Evolutionary conservation across 495 filamentous ascomycete species (phyloP).

Genomic region (Parachaetomium inaequale): DNA sequence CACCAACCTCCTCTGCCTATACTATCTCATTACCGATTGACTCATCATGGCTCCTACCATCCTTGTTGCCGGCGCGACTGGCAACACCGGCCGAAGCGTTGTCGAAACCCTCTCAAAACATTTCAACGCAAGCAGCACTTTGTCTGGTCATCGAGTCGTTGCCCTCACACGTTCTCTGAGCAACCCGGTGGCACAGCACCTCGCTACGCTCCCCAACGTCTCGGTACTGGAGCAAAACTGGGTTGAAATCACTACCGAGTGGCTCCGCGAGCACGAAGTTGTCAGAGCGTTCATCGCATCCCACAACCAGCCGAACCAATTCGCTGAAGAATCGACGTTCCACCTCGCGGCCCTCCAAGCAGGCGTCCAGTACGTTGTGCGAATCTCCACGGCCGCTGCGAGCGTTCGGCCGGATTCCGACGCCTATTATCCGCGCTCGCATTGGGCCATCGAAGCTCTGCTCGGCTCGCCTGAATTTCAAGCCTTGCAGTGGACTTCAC

Average conservation of each 20-base stretch:
- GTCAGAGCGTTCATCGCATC: slow-evolving; percentile 44
- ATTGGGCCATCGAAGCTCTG: slow-evolving; percentile 48
- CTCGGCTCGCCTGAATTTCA: slow-evolving; percentile 39
- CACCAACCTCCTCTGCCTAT: too few relatives aligned
- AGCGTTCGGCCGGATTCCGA: slow-evolving; percentile 40
- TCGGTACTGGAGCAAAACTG: slow-evolving; percentile 44
- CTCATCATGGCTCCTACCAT: slow-evolving; percentile 13
- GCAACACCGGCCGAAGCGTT: slow-evolving; percentile 37
- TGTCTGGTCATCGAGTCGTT: slow-evolving; percentile 36
- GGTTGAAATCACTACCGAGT: slow-evolving; percentile 41
- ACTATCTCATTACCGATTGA: too few relatives aligned
- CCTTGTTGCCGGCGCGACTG: slow-evolving; percentile 26
- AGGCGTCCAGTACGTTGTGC: slow-evolving; percentile 47
- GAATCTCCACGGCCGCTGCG: slow-evolving; percentile 45
- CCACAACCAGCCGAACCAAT: slow-evolving; percentile 39
- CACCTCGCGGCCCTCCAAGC: slow-evolving; percentile 38
- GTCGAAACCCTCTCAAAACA: slow-evolving; percentile 36
- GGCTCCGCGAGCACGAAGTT: slow-evolving; percentile 43
- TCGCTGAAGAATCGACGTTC: slow-evolving; percentile 44
- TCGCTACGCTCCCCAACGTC: slow-evolving; percentile 40
- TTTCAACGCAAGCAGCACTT: slow-evolving; percentile 26
- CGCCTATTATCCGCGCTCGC: slow-evolving; percentile 43
- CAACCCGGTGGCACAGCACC: slow-evolving; percentile 33
- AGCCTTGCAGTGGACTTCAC: slow-evolving; percentile 45
- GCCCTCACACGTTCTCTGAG: slow-evolving; percentile 39